phyloP scores from a whole-genome alignment of 2,329 filamentous ascomycete species.

The Stachybotrys chlorohalonatus region DNA sequence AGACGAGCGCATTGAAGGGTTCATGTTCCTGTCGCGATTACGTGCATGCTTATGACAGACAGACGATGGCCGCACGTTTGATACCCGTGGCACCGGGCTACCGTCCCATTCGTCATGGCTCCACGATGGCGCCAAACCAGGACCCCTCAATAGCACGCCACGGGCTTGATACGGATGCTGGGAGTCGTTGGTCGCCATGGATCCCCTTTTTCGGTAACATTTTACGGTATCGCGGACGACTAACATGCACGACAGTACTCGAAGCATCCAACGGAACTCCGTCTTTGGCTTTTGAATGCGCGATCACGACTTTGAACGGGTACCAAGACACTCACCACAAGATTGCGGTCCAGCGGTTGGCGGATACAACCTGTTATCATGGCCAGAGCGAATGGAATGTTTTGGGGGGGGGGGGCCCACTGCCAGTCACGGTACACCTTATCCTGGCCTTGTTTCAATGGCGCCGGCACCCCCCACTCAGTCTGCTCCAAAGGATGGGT shows the following conservation, averaged over 20 bases:
- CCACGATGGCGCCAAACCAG: background rate
- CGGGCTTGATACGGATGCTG: background rate
- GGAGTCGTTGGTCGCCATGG: background rate
- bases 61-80: background rate
- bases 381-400: no score
- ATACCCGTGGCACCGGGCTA: background rate
- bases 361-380: no score
- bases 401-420: no score
- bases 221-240: no score
- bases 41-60: background rate
- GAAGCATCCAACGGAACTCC: no score
- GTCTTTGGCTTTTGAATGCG: no score
- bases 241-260: no score
- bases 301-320: no score
- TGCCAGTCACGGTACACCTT: no score
- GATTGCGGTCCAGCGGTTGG: no score
- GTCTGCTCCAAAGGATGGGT: background rate
- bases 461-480: background rate
- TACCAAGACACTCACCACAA: no score
- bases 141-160: background rate
- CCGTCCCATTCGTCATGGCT: background rate
- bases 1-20: background rate
- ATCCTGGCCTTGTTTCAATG: no score
- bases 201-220: background rate
- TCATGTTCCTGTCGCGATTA: background rate